Base-by-base conservation (phyloP, 2,329 filamentous ascomycete genomes). In the Cadophora malorum region DNA sequence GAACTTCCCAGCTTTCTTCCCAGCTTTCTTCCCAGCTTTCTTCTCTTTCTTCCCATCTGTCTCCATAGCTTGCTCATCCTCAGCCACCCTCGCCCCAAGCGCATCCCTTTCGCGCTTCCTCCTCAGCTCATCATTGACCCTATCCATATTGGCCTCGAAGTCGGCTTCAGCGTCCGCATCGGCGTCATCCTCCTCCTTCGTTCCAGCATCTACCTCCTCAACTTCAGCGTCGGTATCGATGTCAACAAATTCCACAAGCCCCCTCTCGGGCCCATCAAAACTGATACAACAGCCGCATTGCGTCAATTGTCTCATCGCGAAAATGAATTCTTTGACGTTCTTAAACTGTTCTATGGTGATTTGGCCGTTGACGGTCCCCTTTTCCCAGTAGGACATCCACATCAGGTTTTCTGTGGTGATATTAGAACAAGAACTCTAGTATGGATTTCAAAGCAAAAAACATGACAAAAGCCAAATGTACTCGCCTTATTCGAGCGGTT, bases 211-310 rank as follows among this genome's bases (percentile, higher is more conserved):
- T 8, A 7, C n/a, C 9, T 58, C 55, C 33, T 31, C 16, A 12
- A 16, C 16, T 31, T 4, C 41, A 6, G 9, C 8, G 2, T 31
- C 21, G 8, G 16, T 19, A n/a, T 31, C 38, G 38, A 47, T 61
- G 14, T 61, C 58, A 47, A 47, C 38, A 47, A 45, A 61, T 9
- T 61, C 58, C 23, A 47, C 58, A 12, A 45, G 21, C n/a, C 38
- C 58, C 5, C 35, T 31, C 14, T 61, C 58, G 7, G 58, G 58
- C 1, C 38, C 38, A 19, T 31, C 38, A 16, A 45, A 61, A 19
- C 21, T 21, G 58, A 61, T 31, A 31, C 41, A 61, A 16, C 58
- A 49, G 23, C 58, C 58, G 38, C 58, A 61, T 35, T 61, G 38
- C 14, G 58, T 47, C 38, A 61, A n/a, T 1, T 61, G 14, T 16